These are phyloP conservation scores for Cutaneotrichosporon cyanovorans DNA, from an alignment of 1,284 basidiomycete species.

Conservation along the genomic window DNA sequence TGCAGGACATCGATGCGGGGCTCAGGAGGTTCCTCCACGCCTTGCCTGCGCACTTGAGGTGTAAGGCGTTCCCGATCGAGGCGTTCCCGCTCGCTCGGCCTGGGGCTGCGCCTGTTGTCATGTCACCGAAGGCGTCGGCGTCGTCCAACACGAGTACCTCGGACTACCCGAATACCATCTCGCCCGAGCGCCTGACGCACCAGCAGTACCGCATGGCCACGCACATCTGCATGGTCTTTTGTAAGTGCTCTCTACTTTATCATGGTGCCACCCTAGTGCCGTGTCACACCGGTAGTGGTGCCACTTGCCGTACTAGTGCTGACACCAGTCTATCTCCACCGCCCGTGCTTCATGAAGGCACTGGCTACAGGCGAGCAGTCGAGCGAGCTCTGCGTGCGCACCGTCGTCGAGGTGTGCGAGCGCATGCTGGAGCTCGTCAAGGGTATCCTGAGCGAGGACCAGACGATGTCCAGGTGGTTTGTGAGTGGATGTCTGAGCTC, in stretches of 20 bases:
- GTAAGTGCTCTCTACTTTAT: not conserved
- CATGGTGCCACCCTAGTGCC: too few relatives aligned
- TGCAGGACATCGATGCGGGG: slow-evolving; percentile 17
- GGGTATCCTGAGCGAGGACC: slow-evolving; percentile 12
- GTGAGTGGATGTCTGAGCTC: not conserved
- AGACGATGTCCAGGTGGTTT: slow-evolving; percentile 18
- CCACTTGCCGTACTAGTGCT: too few relatives aligned
- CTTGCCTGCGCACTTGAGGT: slow-evolving; percentile 10
- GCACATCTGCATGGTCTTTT: slow-evolving; percentile 20
- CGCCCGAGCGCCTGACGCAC: slow-evolving; percentile 8
- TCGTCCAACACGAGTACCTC: not conserved
- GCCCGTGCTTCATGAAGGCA: slow-evolving; percentile 17
- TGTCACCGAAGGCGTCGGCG: slow-evolving; percentile 1
- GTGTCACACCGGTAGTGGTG: too few relatives aligned
- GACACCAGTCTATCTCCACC: slow-evolving; percentile 15
- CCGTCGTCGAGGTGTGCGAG: slow-evolving; percentile 16
- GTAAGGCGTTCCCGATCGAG: slow-evolving; percentile 10
- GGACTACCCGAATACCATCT: slow-evolving; percentile 8
- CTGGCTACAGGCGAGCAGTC: slow-evolving; percentile 7
- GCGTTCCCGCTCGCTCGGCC: slow-evolving; percentile 13
- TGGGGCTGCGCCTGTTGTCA: slow-evolving; percentile 7
- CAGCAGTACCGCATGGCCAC: slow-evolving; percentile 19
- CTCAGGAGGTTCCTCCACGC: slow-evolving; percentile 10
- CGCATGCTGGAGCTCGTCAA: slow-evolving; percentile 15
- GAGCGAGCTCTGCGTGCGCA: slow-evolving; percentile 11